These are phyloP conservation scores for Plasmopara viticola DNA, from an alignment of 352 stramenopile genomes.

Conservation along the genomic window DNA sequence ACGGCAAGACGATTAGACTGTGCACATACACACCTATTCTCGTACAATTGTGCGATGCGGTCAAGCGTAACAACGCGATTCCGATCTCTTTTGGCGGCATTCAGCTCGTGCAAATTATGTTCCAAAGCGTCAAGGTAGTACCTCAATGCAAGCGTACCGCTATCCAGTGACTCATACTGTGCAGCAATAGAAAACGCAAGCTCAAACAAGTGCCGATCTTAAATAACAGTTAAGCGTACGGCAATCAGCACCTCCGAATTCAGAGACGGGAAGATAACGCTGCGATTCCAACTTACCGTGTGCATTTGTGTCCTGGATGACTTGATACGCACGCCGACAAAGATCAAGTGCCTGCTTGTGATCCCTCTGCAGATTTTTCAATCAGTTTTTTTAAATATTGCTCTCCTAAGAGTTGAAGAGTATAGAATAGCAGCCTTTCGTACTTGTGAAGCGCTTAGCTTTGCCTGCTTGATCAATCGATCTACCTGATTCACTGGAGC, in stretches of 20 bases:
- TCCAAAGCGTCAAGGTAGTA: slow-evolving; percentile 70
- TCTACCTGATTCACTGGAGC: slow-evolving; percentile 51
- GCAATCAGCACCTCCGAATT: not conserved
- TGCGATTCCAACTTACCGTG: slow-evolving; percentile 31
- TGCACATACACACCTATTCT: slow-evolving; percentile 32
- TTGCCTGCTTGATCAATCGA: slow-evolving; percentile 40
- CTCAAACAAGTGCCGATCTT: slow-evolving; percentile 76
- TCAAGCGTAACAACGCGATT: slow-evolving; percentile 67
- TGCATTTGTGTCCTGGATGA: slow-evolving; percentile 55
- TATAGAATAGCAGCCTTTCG: not conserved
- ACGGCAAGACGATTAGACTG: not conserved
- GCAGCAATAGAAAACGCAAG: slow-evolving; percentile 68
- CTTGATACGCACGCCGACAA: slow-evolving; percentile 60
- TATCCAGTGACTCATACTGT: slow-evolving; percentile 58
- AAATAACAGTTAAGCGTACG: not conserved
- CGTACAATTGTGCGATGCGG: slow-evolving; percentile 71
- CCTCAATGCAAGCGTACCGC: slow-evolving; percentile 34
- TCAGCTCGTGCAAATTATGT: slow-evolving; percentile 28
- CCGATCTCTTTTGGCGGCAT: slow-evolving; percentile 27
- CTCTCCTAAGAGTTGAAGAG: not conserved
- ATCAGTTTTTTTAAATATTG: not conserved
- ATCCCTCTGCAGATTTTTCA: slow-evolving; percentile 25
- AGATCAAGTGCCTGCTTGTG: slow-evolving; percentile 51
- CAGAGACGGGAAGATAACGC: not conserved
- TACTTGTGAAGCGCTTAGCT: slow-evolving; percentile 44